Base-by-base conservation (phyloP, 768 basidiomycete species). In the Phaeolepiota aurea region DNA sequence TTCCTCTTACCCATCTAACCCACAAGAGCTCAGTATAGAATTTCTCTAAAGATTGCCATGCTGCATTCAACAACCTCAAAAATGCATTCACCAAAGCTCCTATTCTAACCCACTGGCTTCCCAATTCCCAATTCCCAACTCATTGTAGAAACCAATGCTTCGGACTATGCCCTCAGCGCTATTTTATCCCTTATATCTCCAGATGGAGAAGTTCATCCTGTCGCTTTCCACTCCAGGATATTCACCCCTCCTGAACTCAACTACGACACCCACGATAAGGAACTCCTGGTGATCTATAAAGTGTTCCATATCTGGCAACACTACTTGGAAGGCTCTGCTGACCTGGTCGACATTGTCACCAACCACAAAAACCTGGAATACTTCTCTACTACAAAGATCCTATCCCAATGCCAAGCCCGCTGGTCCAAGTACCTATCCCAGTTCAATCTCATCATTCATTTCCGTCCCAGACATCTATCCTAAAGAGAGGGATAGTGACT, bases 401-500 rank as follows among this genome's bases (percentile, higher is more conserved):
- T n/a, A n/a, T n/a, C n/a, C n/a, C n/a, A n/a, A n/a, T n/a, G n/a
- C n/a, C n/a, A n/a, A n/a, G n/a, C n/a, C n/a, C 21, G 11, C 7
- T 35, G 33, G 33, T 35, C 33, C 9, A 15, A 35, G 33, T 35
- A 35, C 16, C 33, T 35, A 9, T 35, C 33, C 15, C 33, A 19
- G 12, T 35, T 35, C 16, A 35, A 35, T 16, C 20, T 41, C 11
- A 20, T 44, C 36, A 46, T 49, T 32, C 43, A 34, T 20, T 47
- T 49, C 33, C 18, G 33, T 16, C 33, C 33, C 13, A 43, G 57
- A 57, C 37, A 45, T 54, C 48, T 51, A 55, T 41, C 47, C 42
- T 7, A 55, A 59, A 56, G 49, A 44, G 48, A 53, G 52, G 48
- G 47, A 56, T 49, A 52, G 35, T 22, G 52, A 44, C 48, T 55